Percentiles rank a stretch among this genome's conserved stretches.
Evolutionary conservation across 1,284 basidiomycete genomes (phyloP).

Genomic region (Austroboletus novae-zelandiae): DNA sequence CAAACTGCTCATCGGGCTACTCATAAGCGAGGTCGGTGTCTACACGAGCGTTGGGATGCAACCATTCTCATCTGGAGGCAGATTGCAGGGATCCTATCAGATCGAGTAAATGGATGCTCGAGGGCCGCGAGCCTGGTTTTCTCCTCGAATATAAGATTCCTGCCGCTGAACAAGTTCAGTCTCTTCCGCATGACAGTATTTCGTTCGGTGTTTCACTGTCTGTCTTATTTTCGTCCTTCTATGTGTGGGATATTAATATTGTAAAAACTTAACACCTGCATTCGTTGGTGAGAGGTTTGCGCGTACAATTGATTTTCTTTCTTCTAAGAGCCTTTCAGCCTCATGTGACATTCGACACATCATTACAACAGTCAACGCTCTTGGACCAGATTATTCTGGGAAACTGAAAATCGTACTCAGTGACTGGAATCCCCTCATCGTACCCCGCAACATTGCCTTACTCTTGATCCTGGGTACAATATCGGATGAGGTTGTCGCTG

Average conservation of each 20-base stretch:
- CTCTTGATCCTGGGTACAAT: constrained; percentile 38
- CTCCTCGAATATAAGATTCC: constrained; percentile 8
- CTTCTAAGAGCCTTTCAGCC: constrained; percentile 6
- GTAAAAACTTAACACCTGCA: constrained; percentile 28
- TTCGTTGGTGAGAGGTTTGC: constrained; percentile 31
- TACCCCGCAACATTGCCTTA: constrained; percentile 38
- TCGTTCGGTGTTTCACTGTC: constrained; percentile 14
- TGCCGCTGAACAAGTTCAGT: constrained; percentile 8
- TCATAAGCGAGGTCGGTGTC: constrained; percentile 24
- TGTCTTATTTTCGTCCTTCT: constrained; percentile 1
- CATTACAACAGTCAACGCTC: constrained; percentile 22
- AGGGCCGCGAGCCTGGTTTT: constrained; percentile 24
- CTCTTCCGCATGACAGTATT: not conserved
- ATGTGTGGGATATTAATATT: not conserved
- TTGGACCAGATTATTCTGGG: constrained; percentile 25
- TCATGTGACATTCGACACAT: constrained; percentile 30
- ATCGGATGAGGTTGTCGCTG: constrained; percentile 28
- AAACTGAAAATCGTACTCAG: constrained; percentile 36
- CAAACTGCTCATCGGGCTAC: constrained; percentile 23
- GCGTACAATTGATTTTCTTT: constrained; percentile 3
- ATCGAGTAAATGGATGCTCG: constrained; percentile 20
- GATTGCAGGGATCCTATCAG: constrained; percentile 26
- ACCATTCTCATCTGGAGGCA: constrained; percentile 2
- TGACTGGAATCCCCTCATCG: constrained; percentile 27
- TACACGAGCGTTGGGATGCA: not conserved